Percentiles rank a stretch among this genome's conserved stretches.
phyloP scores from a whole-genome alignment of 345 rosid genomes.

The Citrus reticulata region DNA sequence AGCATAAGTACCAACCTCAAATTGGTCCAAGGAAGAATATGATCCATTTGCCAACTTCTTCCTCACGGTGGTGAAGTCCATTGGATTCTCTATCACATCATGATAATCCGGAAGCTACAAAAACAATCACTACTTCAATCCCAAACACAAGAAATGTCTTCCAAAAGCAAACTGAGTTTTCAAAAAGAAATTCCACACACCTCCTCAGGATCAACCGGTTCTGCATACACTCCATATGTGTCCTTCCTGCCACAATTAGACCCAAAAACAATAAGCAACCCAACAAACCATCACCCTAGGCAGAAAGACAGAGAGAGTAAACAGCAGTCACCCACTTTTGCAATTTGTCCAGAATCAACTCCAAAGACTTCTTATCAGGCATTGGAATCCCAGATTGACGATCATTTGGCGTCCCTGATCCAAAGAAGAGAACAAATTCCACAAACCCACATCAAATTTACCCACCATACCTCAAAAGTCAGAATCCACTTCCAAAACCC shows the following conservation, averaged over 20 bases:
- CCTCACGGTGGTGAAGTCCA: constrained; percentile 84
- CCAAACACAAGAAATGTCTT: constrained; percentile 6
- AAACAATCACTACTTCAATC: constrained; percentile 8
- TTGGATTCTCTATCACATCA: constrained; percentile 72
- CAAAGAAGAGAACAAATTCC: constrained; percentile 17
- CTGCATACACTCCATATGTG: constrained; percentile 88
- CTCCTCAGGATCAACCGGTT: constrained; percentile 96
- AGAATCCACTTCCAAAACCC: not conserved
- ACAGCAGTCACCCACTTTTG: constrained; percentile 59
- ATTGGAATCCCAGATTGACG: constrained; percentile 40
- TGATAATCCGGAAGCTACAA: constrained; percentile 84
- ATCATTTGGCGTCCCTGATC: constrained; percentile 46
- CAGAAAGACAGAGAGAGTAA: not conserved
- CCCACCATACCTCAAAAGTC: constrained; percentile 1
- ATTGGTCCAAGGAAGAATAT: constrained; percentile 57
- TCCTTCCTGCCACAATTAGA: constrained; percentile 74
- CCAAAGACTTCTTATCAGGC: constrained; percentile 75
- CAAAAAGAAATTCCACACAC: constrained; percentile 27
- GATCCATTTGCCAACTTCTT: constrained; percentile 72
- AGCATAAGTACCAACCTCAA: constrained; percentile 52
- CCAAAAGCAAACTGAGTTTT: not conserved
- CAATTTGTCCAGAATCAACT: constrained; percentile 86
- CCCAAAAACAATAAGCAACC: constrained; percentile 22
- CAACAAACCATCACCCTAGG: not conserved
- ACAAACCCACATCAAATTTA: constrained; percentile 17